Base-by-base conservation (phyloP, 106 monocot genomes). In the Acorus calamus region DNA sequence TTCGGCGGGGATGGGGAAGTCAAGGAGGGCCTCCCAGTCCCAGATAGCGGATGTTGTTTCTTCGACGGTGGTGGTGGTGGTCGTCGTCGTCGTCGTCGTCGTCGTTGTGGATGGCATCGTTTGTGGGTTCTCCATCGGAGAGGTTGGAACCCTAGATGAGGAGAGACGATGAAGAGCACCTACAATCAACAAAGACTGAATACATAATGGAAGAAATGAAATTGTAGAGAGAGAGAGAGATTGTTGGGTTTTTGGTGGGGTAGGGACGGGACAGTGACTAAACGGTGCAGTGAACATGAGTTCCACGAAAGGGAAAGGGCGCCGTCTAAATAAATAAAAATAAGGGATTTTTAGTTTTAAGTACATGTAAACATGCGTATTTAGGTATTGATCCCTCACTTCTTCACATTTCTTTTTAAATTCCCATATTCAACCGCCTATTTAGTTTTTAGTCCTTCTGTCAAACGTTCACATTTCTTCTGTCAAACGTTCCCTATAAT, bases 1-100 rank as follows among this genome's bases (percentile, higher is more conserved):
- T 7, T 60, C 68, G 28, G 28, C 28, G 28, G 83, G 72, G 69
- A 86, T 47, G 56, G 78, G 42, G 79, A 86, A 89, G 54, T 84
- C 78, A 41, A 94, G 75, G 14, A 89, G 72, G 57, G 50, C 69
- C 11, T 66, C 79, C 86, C 86, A 86, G 7, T 86, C 83, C 86
- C 86, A 86, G 48, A 73, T 7, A 42, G 78, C 46, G 11, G 68
- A 51, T 6, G 28, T 14, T 13, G 61, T 56, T 0, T 11, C 56
- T 4, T 42, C 79, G 14, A 50, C 78, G 42, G 5, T 45, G 3
- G 60, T 10, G 4, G 4, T 73, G 55, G 45, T 57, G 47, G 3
- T 49, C n/a, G 50, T 14, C 2, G 8, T 54, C 5, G 56, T 28
- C 28, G 3, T 49, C n/a, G 50, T 14, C 2, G 8, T 54, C 5